Evolutionary conservation across 140 eudicot genomes (phyloP).

Genomic region (Eryngium alpinum): DNA sequence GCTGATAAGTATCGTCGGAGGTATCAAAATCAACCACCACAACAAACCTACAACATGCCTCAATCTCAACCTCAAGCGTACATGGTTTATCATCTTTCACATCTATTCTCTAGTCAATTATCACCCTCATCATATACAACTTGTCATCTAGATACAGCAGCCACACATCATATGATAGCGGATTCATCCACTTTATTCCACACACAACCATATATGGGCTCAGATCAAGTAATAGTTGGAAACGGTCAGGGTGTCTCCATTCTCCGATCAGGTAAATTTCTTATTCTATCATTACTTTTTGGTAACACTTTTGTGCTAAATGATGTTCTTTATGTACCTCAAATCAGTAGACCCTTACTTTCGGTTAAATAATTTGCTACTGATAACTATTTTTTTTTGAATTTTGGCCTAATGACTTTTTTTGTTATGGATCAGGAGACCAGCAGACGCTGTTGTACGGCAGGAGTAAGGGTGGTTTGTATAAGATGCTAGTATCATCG

Average conservation of each 20-base stretch:
- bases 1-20: not conserved
- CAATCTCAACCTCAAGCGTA: not conserved
- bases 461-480: not conserved
- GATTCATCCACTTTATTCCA: not conserved
- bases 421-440: no score
- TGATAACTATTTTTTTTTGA: not conserved
- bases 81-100: not conserved
- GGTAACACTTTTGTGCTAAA: no score
- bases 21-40: not conserved
- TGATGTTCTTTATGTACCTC: not conserved
- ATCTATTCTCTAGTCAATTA: no score
- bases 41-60: no score
- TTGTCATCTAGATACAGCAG: not conserved
- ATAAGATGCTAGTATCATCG: not conserved
- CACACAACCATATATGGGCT: not conserved
- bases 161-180: not conserved
- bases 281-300: not conserved
- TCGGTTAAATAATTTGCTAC: not conserved
- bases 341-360: no score
- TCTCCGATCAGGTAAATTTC: not conserved
- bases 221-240: not conserved
- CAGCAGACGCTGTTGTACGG: not conserved
- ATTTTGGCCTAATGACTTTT: not conserved
- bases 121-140: no score
- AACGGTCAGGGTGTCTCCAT: not conserved